Base-by-base conservation (phyloP, 2,329 filamentous ascomycete genomes). In the Penicillium janthinellum region DNA sequence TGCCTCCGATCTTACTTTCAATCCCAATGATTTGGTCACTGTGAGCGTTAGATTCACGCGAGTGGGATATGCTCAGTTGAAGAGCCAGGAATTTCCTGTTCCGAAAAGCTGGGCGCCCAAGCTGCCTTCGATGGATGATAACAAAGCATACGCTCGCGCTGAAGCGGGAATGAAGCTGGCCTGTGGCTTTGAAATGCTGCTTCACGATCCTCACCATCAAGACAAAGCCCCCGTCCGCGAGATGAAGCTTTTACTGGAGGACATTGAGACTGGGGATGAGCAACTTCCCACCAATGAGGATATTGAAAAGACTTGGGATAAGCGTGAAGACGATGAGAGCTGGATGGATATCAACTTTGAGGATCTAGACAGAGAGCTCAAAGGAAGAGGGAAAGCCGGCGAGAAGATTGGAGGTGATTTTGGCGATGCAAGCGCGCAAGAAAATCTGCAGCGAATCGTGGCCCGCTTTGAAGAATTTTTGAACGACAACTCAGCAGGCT, bases 291-390 rank as follows among this genome's bases (percentile, higher is more conserved):
- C 82, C 0, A 84, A 96, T 66, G 76, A 81, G 0, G 90, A 94
- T n/a, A 91, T 98, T 10, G 75, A 76, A 28, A 68, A 73, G 1
- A 65, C 63, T 0, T 98, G 95, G 94, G 80, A 83, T 2, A 77
- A 80, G 34, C 82, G 79, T n/a, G 86, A 94, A 52, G 94, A 98
- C 61, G 87, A 92, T 67, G 95, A 98, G 68, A 83, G 85, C 22
- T 99, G 95, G 95, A 82, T 99, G 64, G 88, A 98, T 67, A 96
- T 99, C 58, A 88, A 93, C 71, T 97, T 92, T 66, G 84, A 89
- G 17, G 92, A 97, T 63, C 92, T 99, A 57, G 93, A 97, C 69
- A 83, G 84, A 31, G 92, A 97, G 72, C 79, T 99, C 1, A 80
- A 81, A 56, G 85, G 85, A 1, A 81, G 84, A 34, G 83, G 84